Evolutionary conservation across 2,329 filamentous ascomycete species (phyloP), one percentile per base, ranked within the genome.

Genomic region (Madurella mycetomatis): DNA sequence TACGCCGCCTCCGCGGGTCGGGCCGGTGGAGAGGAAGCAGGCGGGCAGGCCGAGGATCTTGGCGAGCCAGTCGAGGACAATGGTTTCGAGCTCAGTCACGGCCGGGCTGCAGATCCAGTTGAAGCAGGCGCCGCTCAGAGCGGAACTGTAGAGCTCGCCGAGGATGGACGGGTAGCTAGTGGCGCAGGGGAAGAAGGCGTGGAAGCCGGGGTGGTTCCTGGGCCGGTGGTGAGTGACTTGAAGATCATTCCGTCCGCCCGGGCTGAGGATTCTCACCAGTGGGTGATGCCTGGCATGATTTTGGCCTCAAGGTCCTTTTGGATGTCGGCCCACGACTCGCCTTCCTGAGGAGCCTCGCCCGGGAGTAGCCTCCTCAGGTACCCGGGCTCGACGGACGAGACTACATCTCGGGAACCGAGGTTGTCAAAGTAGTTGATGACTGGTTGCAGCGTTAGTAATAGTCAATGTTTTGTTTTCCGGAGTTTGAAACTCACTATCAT

Each of bases 41-140:
- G 80, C 72, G 0, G 92, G 91, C 19, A 97, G 75, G 1, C 75
- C 83, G 12, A 96, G 72, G 9, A 90, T 79, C 68, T 87, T 83
- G 15, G 87, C 90, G 3, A 96, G 75, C 92, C 92, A 97, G 72
- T 97, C 92, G 69, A 96, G 80, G 42, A 96, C 87, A 19, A 96
- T 80, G 0, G 92, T 96, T 76, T 97, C 92, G 46, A 97, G 80
- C 73, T 97, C 92, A 0, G 92, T 97, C 16, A 94, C 86, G 7
- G 88, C 91, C 0, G 92, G 92, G 5, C 86, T 91, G 73, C 92
- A 96, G 60, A 96, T 85, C 92, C 92, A 97, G 73, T 97, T 97
- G 78, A 97, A 97, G 40, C 90, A 90, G 1, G 92, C 90, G 15
- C 89, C 89, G 12, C 85, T 94, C 72, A 96, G 92, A 7, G 90